These are phyloP conservation scores for Penicillium sp. DNA, from an alignment of 2,329 filamentous ascomycete genomes.

Conservation along the genomic window DNA sequence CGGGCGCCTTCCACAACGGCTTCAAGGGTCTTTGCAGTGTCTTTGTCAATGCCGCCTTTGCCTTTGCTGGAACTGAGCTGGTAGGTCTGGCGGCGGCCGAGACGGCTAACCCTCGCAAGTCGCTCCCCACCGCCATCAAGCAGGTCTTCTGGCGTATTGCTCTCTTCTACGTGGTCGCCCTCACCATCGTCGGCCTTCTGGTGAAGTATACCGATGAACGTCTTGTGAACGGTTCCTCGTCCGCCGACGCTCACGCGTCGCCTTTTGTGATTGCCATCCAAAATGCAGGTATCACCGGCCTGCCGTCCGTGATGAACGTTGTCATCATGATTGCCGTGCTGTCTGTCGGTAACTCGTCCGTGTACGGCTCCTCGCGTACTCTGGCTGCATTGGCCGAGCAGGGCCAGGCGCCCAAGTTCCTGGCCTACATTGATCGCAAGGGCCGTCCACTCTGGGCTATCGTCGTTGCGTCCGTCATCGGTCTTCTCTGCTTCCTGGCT, in stretches of 20 bases:
- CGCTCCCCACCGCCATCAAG: constrained; percentile 81
- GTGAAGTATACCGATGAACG: constrained; percentile 68
- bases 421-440: constrained; percentile 77
- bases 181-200: constrained; percentile 76
- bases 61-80: constrained; percentile 62
- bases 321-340: constrained; percentile 89
- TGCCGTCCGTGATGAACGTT: constrained; percentile 90
- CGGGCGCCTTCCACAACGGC: constrained; percentile 70
- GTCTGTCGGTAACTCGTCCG: constrained; percentile 85
- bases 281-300: constrained; percentile 73
- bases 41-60: constrained; percentile 62
- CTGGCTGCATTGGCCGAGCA: constrained; percentile 87
- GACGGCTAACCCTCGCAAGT: constrained; percentile 60
- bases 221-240: constrained; percentile 58
- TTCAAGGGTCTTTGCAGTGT: constrained; percentile 64
- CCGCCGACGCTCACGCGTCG: constrained; percentile 70
- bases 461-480: constrained; percentile 61
- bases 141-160: constrained; percentile 94
- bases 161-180: constrained; percentile 82
- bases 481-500: constrained; percentile 75
- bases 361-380: constrained; percentile 88
- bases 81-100: constrained; percentile 61
- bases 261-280: constrained; percentile 92
- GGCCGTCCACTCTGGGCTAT: constrained; percentile 78
- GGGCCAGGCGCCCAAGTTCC: constrained; percentile 71